Evolutionary conservation across 177 flowering plant genomes (phyloP), one percentile per base, ranked within the genome.

Genomic region (Telopea speciosissima): DNA sequence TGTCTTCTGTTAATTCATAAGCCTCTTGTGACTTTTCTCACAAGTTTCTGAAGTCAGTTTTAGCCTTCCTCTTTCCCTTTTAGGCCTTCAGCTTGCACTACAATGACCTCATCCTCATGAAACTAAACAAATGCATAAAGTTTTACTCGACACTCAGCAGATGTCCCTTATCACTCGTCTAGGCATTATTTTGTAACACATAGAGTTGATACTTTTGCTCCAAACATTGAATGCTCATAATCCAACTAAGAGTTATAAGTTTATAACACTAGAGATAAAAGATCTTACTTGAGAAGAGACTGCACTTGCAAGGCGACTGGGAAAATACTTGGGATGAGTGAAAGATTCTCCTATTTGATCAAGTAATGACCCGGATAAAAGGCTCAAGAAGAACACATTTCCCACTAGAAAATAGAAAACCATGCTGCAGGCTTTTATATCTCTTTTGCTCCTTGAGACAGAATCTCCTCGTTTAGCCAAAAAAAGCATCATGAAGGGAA

Each of bases 361-460:
- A 14, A 93, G 83, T 65, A 91, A 81, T 16, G 98, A 93, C n/a
- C 97, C 98, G 16, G 97, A 90, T 76, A 93, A 75, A 81, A 93
- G 68, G 79, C 91, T 91, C 79, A 88, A 73, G 77, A 93, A 90
- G 85, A 91, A 91, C 0, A 91, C 89, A 82, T 93, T 93, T 73
- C 91, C 97, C 74, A 93, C 83, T 13, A 93, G 83, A 76, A 93
- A 93, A 79, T 93, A 93, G 84, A 86, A 91, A 66, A 93, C 90
- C 96, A 90, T 93, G 79, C 83, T 88, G 83, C 96, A 90, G 28
- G 93, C 85, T 76, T 85, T 93, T 66, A 85, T 85, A 78, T 93
- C 96, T 69, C 74, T 85, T 77, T 80, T 83, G 80, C 97, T 91
- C 78, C 78, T 84, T 44, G 96, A 89, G 71, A 83, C 66, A 66